phyloP scores from a whole-genome alignment of 2,329 filamentous ascomycete species.

The Trichoderma atroviride region DNA sequence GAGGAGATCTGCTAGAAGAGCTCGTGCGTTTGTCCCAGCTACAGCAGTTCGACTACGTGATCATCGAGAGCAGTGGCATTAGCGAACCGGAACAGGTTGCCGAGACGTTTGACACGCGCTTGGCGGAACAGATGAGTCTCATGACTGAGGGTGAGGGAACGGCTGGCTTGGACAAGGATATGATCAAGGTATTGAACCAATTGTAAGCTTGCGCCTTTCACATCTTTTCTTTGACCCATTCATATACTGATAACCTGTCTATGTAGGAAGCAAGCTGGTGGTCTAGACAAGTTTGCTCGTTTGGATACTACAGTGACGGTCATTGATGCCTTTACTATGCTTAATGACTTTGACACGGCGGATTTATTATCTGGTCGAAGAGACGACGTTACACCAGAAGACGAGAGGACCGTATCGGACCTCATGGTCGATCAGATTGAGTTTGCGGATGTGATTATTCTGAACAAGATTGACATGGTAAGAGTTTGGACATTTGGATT shows the following conservation, averaged over 20 bases:
- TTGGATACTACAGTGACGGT: slow-evolving; percentile 74
- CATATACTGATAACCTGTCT: background rate
- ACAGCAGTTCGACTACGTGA: slow-evolving; percentile 68
- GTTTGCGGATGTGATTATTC: slow-evolving; percentile 72
- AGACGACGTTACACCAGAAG: slow-evolving; percentile 65
- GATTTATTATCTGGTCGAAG: slow-evolving; percentile 67
- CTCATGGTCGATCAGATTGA: slow-evolving; percentile 78
- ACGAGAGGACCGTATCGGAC: slow-evolving; percentile 73
- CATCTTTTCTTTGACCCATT: no score
- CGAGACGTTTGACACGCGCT: slow-evolving; percentile 67
- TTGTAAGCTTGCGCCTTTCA: slow-evolving; percentile 35
- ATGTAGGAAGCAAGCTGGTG: slow-evolving; percentile 56
- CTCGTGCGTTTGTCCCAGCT: slow-evolving; percentile 64
- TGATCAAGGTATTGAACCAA: slow-evolving; percentile 42
- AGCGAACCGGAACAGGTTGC: slow-evolving; percentile 75
- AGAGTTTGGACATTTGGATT: background rate
- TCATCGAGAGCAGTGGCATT: slow-evolving; percentile 73
- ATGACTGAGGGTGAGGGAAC: slow-evolving; percentile 38
- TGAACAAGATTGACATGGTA: slow-evolving; percentile 72
- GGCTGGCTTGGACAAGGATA: slow-evolving; percentile 40
- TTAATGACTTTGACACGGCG: slow-evolving; percentile 70
- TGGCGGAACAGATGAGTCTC: slow-evolving; percentile 50
- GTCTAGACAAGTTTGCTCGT: slow-evolving; percentile 65
- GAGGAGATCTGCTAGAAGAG: slow-evolving; percentile 71
- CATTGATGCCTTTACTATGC: slow-evolving; percentile 72